Evolutionary conservation across 2,329 filamentous ascomycete species (phyloP), one percentile per base, ranked within the genome.

Genomic region (Aureobasidium leucospermi): DNA sequence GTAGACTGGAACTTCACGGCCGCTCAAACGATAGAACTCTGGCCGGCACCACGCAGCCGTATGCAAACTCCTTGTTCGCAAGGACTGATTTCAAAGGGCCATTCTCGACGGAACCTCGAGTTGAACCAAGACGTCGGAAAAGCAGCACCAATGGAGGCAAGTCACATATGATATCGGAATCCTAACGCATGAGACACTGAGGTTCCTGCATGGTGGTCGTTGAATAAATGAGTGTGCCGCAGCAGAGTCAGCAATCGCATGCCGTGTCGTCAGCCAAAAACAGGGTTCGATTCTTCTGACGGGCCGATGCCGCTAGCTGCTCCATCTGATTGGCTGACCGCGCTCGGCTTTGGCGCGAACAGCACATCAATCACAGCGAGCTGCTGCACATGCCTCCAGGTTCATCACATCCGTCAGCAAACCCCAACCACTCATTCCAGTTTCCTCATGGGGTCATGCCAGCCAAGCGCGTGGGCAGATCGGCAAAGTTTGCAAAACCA

Each of bases 301-400:
- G 55, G 43, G 32, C 55, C 43, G 55, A 16, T 57, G 19, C 53
- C 52, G 41, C 23, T 23, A 23, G 23, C 23, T 23, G 23, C 23
- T 3, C 23, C 23, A 23, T 43, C 32, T 34, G 58, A 59, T 59
- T 59, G 58, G 58, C 28, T 46, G 11, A 31, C 15, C 15, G 10
- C 10, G 4, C 23, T 32, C 31, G 36, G 32, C 32, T 42, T 36
- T 23, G 48, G 57, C 46, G 57, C 57, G 38, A 23, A 52, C 39
- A 36, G 45, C 47, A 34, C 57, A 36, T 52, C 47, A 52, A 39
- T 59, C 58, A 59, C 58, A 59, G 32, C 58, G 38, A 51, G 46
- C 31, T 53, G 46, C 46, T 59, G 58, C 58, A 59, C 47, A 58
- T 48, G 32, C 29, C 46, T n/a, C 39, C 15, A 29, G 16, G 13